A percentile compares a stretch with the other conserved stretches of the same genome.
phyloP scores from a whole-genome alignment of 768 basidiomycete genomes.

The Lentinus brumalis region DNA sequence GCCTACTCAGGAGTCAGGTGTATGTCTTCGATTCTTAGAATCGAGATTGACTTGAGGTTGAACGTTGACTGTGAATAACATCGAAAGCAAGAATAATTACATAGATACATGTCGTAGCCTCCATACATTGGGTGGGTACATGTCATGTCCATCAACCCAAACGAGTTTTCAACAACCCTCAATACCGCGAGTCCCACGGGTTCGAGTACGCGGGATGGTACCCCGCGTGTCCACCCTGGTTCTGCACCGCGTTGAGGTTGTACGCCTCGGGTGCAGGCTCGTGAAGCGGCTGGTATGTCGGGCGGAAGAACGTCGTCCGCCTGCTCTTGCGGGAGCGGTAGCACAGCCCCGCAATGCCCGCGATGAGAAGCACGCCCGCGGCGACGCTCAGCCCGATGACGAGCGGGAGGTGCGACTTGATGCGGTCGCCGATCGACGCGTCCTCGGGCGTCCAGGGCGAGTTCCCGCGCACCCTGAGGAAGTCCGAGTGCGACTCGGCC shows the following conservation, averaged over 20 bases:
- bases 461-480: conserved; percentile 60
- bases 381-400: conserved; percentile 73
- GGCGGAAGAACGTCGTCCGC: conserved; percentile 18
- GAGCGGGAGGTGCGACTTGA: conserved; percentile 66
- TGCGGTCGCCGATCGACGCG: conserved; percentile 54
- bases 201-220: conserved; percentile 21
- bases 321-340: background rate
- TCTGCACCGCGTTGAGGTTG: conserved; percentile 28
- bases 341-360: conserved; percentile 36
- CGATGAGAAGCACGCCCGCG: conserved; percentile 54
- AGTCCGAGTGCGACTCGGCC: conserved; percentile 60
- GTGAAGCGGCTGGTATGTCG: conserved; percentile 32
- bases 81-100: no score
- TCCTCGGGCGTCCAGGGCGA: conserved; percentile 58
- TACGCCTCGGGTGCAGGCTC: conserved; percentile 35
- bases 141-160: background rate
- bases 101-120: no score
- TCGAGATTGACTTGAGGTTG: no score
- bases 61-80: no score
- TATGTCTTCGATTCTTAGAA: no score
- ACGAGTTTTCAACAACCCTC: background rate
- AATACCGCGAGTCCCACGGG: conserved; percentile 31
- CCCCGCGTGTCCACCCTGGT: background rate
- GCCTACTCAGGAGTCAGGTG: no score
- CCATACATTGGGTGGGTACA: no score